Base-by-base conservation (phyloP, 495 filamentous ascomycete genomes). In the Cercophora sp. region DNA sequence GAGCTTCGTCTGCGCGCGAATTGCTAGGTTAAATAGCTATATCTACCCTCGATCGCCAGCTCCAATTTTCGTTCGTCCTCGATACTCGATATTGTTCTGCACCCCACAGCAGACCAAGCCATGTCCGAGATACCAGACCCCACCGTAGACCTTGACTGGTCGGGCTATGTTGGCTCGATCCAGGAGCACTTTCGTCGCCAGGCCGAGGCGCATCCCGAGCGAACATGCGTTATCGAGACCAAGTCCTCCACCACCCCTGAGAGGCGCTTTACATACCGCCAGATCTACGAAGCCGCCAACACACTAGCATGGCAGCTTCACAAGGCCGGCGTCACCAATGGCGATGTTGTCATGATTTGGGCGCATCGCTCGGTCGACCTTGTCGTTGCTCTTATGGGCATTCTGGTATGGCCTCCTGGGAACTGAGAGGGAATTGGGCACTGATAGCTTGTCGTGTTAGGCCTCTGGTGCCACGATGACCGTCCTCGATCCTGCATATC, bases 281-380 rank as follows among this genome's bases (percentile, higher is more conserved):
- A 96, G 61, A 96, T 98, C 54, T 82, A 91, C 63, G 85, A 95
- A 68, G 86, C 86, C 1, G 86, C 88, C 9, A 94, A 95, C 61
- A 76, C 82, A 9, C 72, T 97, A 4, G 86, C 87, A 8, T 86
- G 91, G 68, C 78, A 93, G 60, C 73, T 96, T 23, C 77, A 89
- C 35, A 70, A 82, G 25, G 76, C 80, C 49, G 92, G 91, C 22
- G 74, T 91, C 46, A 75, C 85, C 32, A 75, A 83, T 49, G 91
- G 89, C 10, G 92, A 97, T 44, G 90, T 96, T 20, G 87, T 95
- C 48, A 96, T 96, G 91, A 85, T 92, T 45, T 97, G 85, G 67
- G 88, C 89, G 24, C 80, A 96, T 65, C 81, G 92, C 4, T 80
- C 81, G 10, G 86, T 90, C 5, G 88, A 90, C 54, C 67, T 91